Percentiles rank a stretch among this genome's conserved stretches.
phyloP scores from a whole-genome alignment of 495 filamentous ascomycete species.

The Penicillium samsonianum region DNA sequence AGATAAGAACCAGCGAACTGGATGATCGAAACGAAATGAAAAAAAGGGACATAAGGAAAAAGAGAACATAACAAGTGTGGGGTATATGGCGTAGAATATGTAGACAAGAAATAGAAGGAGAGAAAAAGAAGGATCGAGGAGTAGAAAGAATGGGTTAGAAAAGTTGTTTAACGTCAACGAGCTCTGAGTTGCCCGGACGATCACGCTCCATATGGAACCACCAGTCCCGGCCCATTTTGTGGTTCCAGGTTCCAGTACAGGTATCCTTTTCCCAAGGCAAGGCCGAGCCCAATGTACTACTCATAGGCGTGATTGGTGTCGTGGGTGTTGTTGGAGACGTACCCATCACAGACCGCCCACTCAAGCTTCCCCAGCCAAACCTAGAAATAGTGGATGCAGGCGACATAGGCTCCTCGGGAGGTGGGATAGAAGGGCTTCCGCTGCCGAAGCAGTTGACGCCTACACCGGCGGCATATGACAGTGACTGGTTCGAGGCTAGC shows the following conservation, averaged over 20 bases:
- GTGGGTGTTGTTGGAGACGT: conserved; percentile 38
- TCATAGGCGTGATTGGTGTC: conserved; percentile 42
- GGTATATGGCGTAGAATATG: conserved; percentile 31
- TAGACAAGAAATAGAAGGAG: conserved; percentile 11
- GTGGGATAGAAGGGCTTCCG: conserved; percentile 24
- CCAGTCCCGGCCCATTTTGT: conserved; percentile 49
- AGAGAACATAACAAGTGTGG: conserved; percentile 24
- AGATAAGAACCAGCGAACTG: neutral
- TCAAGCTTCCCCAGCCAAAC: conserved; percentile 44
- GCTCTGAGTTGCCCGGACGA: conserved; percentile 41
- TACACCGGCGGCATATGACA: conserved; percentile 43
- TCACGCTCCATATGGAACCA: conserved; percentile 55
- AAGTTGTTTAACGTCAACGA: conserved; percentile 42
- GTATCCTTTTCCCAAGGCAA: conserved; percentile 49
- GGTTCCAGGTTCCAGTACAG: conserved; percentile 53
- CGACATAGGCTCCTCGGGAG: conserved; percentile 38
- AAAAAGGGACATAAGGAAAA: conserved; percentile 17
- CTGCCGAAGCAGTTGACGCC: conserved; percentile 44
- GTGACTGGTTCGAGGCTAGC: conserved; percentile 44
- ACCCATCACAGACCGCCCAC: conserved; percentile 34
- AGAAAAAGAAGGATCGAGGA: conserved; percentile 7
- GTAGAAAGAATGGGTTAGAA: conserved; percentile 29
- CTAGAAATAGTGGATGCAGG: conserved; percentile 40
- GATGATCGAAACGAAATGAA: conserved; percentile 4
- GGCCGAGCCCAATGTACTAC: conserved; percentile 25